Evolutionary conservation across 441 rosid genomes (phyloP).

Genomic region (Euphorbia corollata): DNA sequence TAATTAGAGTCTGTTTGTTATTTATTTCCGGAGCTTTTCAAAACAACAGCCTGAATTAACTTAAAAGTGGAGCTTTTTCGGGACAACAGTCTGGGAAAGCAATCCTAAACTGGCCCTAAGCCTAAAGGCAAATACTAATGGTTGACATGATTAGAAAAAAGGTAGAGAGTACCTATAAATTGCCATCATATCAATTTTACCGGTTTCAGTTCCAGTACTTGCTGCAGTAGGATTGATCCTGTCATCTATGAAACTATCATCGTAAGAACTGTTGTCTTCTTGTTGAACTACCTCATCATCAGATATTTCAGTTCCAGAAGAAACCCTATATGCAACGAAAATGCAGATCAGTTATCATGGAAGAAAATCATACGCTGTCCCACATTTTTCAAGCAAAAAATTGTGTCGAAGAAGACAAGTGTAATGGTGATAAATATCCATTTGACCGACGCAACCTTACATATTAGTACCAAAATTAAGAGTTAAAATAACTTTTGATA

Average conservation of each 20-base stretch:
- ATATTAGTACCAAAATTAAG: background rate
- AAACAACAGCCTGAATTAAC: too few species aligned
- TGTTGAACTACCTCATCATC: constrained; percentile 51
- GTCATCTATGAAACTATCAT: constrained; percentile 87
- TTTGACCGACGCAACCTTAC: background rate
- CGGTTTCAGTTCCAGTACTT: constrained; percentile 49
- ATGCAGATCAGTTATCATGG: constrained; percentile 15
- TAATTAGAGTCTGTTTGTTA: too few species aligned
- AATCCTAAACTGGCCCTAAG: too few species aligned
- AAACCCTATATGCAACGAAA: constrained; percentile 42
- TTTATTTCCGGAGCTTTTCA: too few species aligned
- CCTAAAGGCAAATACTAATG: background rate
- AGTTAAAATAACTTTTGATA: constrained; percentile 11
- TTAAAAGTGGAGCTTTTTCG: too few species aligned
- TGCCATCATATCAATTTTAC: constrained; percentile 81
- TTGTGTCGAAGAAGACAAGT: background rate
- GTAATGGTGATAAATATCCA: background rate
- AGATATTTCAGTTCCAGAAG: constrained; percentile 64
- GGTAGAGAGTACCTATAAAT: constrained; percentile 53
- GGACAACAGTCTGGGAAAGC: too few species aligned
- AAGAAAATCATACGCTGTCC: background rate
- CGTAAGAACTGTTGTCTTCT: constrained; percentile 37
- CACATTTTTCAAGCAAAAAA: background rate
- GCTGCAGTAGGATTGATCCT: constrained; percentile 46
- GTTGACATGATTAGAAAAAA: background rate